phyloP scores from a whole-genome alignment of 352 stramenopile genomes.

The Pythium scleroteichum region DNA sequence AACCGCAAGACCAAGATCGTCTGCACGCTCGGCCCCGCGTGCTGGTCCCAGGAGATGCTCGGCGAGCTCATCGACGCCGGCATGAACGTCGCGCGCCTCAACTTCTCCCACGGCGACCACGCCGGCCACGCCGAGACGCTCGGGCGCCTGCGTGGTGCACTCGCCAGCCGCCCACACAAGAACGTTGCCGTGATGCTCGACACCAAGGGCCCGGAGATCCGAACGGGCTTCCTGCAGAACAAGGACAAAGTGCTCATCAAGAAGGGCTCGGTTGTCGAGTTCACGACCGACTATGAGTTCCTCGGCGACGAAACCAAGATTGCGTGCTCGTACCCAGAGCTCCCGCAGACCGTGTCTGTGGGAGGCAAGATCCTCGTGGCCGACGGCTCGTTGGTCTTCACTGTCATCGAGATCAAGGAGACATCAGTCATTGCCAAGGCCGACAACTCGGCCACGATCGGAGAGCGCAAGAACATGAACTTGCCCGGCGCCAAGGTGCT shows the following conservation, averaged over 20 bases:
- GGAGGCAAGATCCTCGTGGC: slow-evolving; percentile 93
- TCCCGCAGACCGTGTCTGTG: slow-evolving; percentile 90
- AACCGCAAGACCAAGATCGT: slow-evolving; percentile 92
- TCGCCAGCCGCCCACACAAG: slow-evolving; percentile 69
- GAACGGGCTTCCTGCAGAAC: slow-evolving; percentile 85
- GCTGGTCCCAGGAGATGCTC: slow-evolving; percentile 94
- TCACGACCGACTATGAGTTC: slow-evolving; percentile 82
- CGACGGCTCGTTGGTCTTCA: slow-evolving; percentile 94
- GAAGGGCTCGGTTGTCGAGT: slow-evolving; percentile 61
- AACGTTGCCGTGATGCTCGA: slow-evolving; percentile 95
- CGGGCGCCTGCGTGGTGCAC: slow-evolving; percentile 57
- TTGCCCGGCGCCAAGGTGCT: slow-evolving; percentile 91
- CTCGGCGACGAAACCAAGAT: slow-evolving; percentile 87
- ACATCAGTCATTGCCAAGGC: slow-evolving; percentile 75
- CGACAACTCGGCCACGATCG: slow-evolving; percentile 86
- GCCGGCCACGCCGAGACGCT: slow-evolving; percentile 79
- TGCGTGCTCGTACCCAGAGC: slow-evolving; percentile 92
- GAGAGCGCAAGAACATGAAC: slow-evolving; percentile 97
- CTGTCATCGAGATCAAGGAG: slow-evolving; percentile 80
- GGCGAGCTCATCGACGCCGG: slow-evolving; percentile 87
- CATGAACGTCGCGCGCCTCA: slow-evolving; percentile 98
- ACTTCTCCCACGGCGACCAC: slow-evolving; percentile 99
- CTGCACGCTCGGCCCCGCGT: slow-evolving; percentile 88
- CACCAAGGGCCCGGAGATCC: slow-evolving; percentile 96
- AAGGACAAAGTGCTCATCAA: slow-evolving; percentile 63